A percentile compares a stretch with the other conserved stretches of the same genome.
Conservation (phyloP, 2,329 filamentous ascomycete genomes). For the Aspergillus uvarum region DNA sequence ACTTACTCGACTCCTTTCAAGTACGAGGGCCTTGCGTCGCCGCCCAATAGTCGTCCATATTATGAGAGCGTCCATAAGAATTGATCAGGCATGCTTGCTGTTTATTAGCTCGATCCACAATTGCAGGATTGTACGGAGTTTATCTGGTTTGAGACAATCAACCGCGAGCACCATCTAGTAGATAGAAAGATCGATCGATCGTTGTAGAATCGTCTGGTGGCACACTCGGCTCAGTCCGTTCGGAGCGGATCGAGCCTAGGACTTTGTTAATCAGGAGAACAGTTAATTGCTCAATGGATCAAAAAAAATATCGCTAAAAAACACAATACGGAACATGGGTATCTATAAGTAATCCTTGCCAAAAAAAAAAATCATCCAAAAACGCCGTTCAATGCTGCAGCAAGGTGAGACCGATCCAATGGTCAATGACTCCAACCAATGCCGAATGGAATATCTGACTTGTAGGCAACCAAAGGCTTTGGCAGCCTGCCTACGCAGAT, state of each 20-base stretch:
- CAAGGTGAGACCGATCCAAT: background rate
- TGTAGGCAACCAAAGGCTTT: background rate
- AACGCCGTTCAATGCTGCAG: background rate
- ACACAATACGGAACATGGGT: background rate
- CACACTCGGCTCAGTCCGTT: background rate
- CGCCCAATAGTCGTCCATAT: no score
- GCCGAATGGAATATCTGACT: background rate
- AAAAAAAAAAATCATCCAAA: background rate
- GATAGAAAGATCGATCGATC: background rate
- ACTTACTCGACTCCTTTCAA: no score
- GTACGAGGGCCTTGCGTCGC: no score
- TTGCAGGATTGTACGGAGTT: background rate
- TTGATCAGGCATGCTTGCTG: background rate
- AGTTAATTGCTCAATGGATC: background rate
- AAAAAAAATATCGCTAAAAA: background rate
- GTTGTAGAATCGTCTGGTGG: no score
- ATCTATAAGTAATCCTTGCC: background rate
- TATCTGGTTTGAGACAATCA: background rate
- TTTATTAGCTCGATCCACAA: background rate
- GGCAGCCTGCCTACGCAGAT: background rate
- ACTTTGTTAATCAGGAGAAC: background rate
- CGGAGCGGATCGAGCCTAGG: background rate
- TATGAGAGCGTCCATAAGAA: no score
- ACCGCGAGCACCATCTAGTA: background rate
- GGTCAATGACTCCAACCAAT: conserved; percentile 3